These are phyloP conservation scores for Mollisia scopiformis DNA, from an alignment of 2,329 filamentous ascomycete species.

Conservation along the genomic window DNA sequence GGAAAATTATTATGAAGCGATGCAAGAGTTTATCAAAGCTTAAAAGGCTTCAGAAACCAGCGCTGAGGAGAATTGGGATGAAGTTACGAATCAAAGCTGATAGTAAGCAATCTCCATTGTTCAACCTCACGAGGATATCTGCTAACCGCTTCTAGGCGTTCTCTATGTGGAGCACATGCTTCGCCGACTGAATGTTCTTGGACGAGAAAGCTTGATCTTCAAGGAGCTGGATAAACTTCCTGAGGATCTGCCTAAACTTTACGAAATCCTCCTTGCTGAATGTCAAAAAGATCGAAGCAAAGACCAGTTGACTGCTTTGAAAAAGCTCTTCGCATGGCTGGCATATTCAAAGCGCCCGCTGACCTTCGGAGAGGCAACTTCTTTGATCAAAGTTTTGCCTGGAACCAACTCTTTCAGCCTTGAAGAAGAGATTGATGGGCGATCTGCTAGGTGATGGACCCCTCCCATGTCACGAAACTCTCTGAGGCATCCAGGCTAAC, in stretches of 20 bases:
- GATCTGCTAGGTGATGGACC: constrained; percentile 25
- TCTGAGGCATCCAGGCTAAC: not conserved
- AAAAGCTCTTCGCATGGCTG: constrained; percentile 34
- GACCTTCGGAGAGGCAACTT: constrained; percentile 28
- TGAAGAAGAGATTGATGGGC: constrained; percentile 34
- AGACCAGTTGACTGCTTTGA: constrained; percentile 23
- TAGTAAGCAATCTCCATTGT: not conserved
- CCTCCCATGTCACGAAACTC: not conserved
- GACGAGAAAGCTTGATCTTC: constrained; percentile 35
- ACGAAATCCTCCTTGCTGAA: constrained; percentile 26
- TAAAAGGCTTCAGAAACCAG: constrained; percentile 34
- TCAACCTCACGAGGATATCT: not conserved
- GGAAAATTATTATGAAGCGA: constrained; percentile 1
- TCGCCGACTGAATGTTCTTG: constrained; percentile 24
- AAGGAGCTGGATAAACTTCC: constrained; percentile 35
- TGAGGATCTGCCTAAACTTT: constrained; percentile 30
- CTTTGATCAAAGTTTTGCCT: constrained; percentile 25
- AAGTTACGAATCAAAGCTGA: constrained; percentile 13
- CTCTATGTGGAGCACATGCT: constrained; percentile 43
- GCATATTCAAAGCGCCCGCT: constrained; percentile 31
- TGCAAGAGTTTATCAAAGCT: constrained; percentile 23
- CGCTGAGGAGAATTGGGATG: constrained; percentile 31
- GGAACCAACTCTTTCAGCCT: constrained; percentile 27
- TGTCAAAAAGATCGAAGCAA: constrained; percentile 1
- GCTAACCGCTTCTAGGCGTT: constrained; percentile 32